These are phyloP conservation scores for Picochlorum sp. DNA, from an alignment of 139 green algal genomes.

Conservation along the genomic window DNA sequence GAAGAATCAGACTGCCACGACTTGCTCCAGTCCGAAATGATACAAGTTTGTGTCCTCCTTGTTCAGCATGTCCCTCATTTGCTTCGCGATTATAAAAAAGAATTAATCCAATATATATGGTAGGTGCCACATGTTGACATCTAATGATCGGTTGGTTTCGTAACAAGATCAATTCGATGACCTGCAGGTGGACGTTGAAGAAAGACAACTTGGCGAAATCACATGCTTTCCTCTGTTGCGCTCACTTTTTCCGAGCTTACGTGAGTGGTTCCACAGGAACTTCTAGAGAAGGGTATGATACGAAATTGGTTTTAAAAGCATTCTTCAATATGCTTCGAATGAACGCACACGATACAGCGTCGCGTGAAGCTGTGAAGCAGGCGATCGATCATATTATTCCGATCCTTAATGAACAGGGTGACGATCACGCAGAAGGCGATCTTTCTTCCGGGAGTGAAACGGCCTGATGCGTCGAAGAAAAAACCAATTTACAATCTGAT, in stretches of 20 bases:
- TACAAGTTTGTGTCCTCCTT: conserved; percentile 67
- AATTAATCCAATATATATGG: conserved; percentile 89
- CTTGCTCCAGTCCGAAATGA: conserved; percentile 63
- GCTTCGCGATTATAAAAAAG: conserved; percentile 58
- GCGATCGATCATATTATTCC: conserved; percentile 86
- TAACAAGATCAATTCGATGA: background rate
- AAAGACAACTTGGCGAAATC: conserved; percentile 67
- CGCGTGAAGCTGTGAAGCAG: conserved; percentile 52
- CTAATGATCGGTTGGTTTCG: background rate
- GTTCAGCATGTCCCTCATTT: conserved; percentile 52
- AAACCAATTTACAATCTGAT: conserved; percentile 8
- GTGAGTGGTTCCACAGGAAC: background rate
- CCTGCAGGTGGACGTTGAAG: conserved; percentile 49
- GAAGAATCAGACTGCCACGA: conserved; percentile 30
- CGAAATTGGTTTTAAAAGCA: conserved; percentile 8
- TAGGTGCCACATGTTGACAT: background rate
- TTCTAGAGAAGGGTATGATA: background rate
- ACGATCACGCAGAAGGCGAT: background rate
- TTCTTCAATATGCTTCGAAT: conserved; percentile 53
- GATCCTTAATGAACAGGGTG: conserved; percentile 29
- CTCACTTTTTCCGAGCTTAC: conserved; percentile 78
- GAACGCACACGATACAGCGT: conserved; percentile 59
- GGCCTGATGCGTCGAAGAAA: background rate
- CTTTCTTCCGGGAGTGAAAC: background rate
- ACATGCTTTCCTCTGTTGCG: conserved; percentile 82